Conservation (phyloP, 2,329 filamentous ascomycete genomes). For the Xylariomycetidae sp. region DNA sequence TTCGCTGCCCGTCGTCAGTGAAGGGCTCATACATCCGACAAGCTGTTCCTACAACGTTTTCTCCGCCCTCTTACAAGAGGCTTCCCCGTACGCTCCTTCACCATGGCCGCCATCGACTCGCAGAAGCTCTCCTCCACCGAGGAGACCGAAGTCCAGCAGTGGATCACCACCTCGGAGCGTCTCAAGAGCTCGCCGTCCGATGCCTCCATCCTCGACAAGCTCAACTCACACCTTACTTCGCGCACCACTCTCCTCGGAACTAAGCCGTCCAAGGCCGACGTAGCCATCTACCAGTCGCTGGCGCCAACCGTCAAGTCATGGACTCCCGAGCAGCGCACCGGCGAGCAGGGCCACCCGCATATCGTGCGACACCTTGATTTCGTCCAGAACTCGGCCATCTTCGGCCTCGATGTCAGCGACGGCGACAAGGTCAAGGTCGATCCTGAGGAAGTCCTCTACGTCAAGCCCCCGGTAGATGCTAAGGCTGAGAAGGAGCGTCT, state of each 20-base stretch:
- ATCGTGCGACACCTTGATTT: constrained; percentile 91
- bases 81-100: constrained; percentile 35
- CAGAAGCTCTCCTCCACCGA: constrained; percentile 71
- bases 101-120: constrained; percentile 60
- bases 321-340: constrained; percentile 81
- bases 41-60: constrained; percentile 34
- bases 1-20: constrained; percentile 4
- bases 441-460: constrained; percentile 72
- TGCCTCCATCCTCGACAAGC: constrained; percentile 63
- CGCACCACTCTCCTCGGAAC: constrained; percentile 83
- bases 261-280: constrained; percentile 84
- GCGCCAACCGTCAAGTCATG: constrained; percentile 72
- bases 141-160: constrained; percentile 82
- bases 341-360: constrained; percentile 82
- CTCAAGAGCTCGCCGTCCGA: constrained; percentile 58
- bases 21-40: constrained; percentile 9
- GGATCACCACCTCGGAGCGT: constrained; percentile 71
- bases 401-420: constrained; percentile 62
- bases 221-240: constrained; percentile 82
- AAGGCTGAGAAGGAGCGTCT: constrained; percentile 95
- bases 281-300: constrained; percentile 74
- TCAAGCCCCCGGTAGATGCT: constrained; percentile 81
- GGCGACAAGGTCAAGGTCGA: constrained; percentile 75
- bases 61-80: constrained; percentile 27
- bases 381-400: constrained; percentile 74